A percentile compares a stretch with the other conserved stretches of the same genome.
These are phyloP conservation scores for Sungouiella thailandica DNA, from an alignment of 805 yeast genomes.

Conservation along the genomic window DNA sequence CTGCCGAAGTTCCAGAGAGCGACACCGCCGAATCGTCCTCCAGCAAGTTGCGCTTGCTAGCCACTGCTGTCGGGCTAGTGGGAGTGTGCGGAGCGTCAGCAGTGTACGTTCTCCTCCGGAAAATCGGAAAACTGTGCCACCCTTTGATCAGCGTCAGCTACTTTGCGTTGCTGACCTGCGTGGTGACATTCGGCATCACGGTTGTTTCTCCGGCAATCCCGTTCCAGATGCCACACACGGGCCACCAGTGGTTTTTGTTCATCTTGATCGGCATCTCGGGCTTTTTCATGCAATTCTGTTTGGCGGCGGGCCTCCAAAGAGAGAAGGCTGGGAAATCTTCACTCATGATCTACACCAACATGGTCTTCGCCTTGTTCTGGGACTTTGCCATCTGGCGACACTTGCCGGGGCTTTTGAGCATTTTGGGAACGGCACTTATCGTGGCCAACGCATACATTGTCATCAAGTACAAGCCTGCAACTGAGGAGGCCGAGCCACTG, in stretches of 20 bases:
- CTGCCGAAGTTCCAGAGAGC: slow-evolving; percentile 24
- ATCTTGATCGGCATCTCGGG: slow-evolving; percentile 67
- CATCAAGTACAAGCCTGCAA: slow-evolving; percentile 43
- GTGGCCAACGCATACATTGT: slow-evolving; percentile 60
- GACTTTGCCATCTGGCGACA: slow-evolving; percentile 70
- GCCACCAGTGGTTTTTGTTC: slow-evolving; percentile 63
- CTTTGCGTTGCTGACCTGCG: slow-evolving; percentile 57
- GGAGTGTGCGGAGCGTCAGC: slow-evolving; percentile 68
- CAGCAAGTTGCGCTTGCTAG: slow-evolving; percentile 53
- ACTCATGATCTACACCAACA: slow-evolving; percentile 68
- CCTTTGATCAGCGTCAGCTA: slow-evolving; percentile 76
- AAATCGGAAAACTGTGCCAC: slow-evolving; percentile 74
- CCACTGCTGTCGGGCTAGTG: slow-evolving; percentile 55
- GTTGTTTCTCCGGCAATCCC: slow-evolving; percentile 51
- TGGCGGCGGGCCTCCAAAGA: slow-evolving; percentile 79
- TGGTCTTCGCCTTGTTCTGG: slow-evolving; percentile 74
- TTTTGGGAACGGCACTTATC: slow-evolving; percentile 66
- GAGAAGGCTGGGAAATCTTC: slow-evolving; percentile 75
- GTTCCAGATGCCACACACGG: slow-evolving; percentile 57
- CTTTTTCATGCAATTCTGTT: slow-evolving; percentile 71
- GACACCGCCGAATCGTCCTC: slow-evolving; percentile 47
- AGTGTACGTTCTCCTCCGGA: slow-evolving; percentile 67
- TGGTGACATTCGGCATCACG: slow-evolving; percentile 51
- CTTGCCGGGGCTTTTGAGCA: slow-evolving; percentile 63
- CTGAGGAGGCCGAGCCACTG: slow-evolving; percentile 1